Evolutionary conservation across 805 yeast genomes (phyloP).

Genomic region (Lipomyces mesembrius): DNA sequence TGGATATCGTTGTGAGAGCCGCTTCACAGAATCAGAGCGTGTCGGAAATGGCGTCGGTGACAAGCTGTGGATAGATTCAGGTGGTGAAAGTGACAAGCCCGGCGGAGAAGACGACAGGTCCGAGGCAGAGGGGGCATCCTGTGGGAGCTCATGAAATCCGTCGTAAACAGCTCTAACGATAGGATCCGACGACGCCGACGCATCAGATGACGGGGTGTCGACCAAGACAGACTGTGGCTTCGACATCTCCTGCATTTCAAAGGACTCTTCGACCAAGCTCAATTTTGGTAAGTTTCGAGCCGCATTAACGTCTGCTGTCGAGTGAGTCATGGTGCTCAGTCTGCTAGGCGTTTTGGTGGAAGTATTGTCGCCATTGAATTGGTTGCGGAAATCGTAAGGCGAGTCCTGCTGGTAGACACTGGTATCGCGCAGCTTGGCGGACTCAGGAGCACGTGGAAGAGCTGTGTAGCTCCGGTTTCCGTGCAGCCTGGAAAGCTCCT

Average conservation of each 20-base stretch:
- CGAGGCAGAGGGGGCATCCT: constrained; percentile 1
- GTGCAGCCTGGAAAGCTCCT: constrained; percentile 14
- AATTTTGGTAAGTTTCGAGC: not conserved
- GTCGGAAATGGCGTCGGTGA: constrained; percentile 3
- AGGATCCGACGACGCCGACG: constrained; percentile 13
- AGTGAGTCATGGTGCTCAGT: not conserved
- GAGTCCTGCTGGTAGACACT: not conserved
- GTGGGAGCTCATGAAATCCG: not conserved
- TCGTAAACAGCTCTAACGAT: not conserved
- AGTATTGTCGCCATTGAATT: not conserved
- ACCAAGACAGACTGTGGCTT: constrained; percentile 11
- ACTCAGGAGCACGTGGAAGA: constrained; percentile 8
- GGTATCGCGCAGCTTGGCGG: not conserved
- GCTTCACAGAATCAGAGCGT: constrained; percentile 4
- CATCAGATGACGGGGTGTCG: constrained; percentile 2
- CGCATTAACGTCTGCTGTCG: not conserved
- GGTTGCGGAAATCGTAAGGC: not conserved
- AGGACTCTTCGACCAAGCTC: constrained; percentile 13
- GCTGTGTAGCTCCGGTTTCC: constrained; percentile 8
- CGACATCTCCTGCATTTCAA: constrained; percentile 26
- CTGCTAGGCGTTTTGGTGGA: not conserved
- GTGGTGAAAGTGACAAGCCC: not conserved
- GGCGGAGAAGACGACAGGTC: constrained; percentile 26
- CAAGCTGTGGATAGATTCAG: not conserved
- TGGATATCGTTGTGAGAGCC: constrained; percentile 4